Conservation (phyloP, 2,329 filamentous ascomycete genomes). For the Colletotrichum abscissum region DNA sequence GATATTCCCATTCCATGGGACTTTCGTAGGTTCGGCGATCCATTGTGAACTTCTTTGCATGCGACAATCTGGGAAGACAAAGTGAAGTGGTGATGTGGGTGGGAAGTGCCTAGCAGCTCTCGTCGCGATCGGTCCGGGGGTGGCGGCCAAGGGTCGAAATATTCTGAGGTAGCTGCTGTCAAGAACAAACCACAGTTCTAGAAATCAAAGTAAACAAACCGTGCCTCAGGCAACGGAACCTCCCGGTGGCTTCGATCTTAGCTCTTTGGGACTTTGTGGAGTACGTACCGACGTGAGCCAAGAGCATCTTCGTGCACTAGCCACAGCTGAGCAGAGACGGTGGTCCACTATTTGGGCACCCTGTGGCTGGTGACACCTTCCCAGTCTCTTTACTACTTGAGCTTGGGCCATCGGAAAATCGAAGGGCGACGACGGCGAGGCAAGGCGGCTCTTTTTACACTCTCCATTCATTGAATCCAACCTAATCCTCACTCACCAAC, state of each 20-base stretch:
- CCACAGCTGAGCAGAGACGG: not conserved
- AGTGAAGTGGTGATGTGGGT: slow-evolving; percentile 6
- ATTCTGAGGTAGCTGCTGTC: not conserved
- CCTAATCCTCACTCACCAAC: not conserved
- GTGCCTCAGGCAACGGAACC: slow-evolving; percentile 34
- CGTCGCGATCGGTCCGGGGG: slow-evolving; percentile 7
- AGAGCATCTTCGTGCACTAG: not conserved
- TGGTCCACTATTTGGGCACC: not conserved
- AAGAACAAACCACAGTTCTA: not conserved
- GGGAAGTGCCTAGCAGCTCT: not conserved
- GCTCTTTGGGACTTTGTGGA: not conserved
- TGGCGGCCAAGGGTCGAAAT: slow-evolving; percentile 12
- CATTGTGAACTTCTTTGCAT: slow-evolving; percentile 48
- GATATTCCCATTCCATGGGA: slow-evolving; percentile 76
- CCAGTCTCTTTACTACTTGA: slow-evolving; percentile 1
- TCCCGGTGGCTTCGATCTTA: not conserved
- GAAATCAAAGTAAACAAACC: slow-evolving; percentile 35
- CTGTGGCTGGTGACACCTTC: slow-evolving; percentile 9
- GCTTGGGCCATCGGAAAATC: slow-evolving; percentile 35
- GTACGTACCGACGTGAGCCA: not conserved
- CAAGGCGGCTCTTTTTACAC: not conserved
- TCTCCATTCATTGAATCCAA: not conserved
- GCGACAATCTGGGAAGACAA: not conserved
- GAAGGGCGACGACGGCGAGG: slow-evolving; percentile 10
- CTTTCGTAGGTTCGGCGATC: slow-evolving; percentile 68